phyloP scores from a whole-genome alignment of 331 rosid genomes.

The Quercus tomentella region DNA sequence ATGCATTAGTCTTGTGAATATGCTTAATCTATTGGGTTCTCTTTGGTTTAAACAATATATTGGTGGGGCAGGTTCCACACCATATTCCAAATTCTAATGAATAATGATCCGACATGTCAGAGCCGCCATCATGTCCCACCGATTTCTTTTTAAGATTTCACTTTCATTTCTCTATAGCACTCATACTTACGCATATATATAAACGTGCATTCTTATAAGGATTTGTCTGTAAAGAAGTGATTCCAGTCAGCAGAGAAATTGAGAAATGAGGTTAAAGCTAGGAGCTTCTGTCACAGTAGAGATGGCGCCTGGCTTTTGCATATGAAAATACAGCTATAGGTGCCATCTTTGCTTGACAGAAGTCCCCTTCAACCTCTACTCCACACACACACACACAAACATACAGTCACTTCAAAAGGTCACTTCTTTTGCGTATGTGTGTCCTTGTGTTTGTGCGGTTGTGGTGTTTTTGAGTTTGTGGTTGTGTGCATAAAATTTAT shows the following conservation, averaged over 20 bases:
- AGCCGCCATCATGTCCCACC: neutral
- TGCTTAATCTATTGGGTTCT: neutral
- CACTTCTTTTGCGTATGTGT: neutral
- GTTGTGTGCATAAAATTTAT: neutral
- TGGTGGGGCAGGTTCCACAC: neutral
- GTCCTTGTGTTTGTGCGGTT: neutral
- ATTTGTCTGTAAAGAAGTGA: neutral
- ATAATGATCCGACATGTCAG: neutral
- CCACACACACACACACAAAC: too few relatives aligned
- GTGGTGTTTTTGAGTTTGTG: neutral
- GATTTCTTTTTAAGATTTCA: neutral
- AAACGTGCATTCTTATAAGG: neutral
- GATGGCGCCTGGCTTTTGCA: neutral
- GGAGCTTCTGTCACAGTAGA: constrained; percentile 17
- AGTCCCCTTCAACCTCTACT: neutral
- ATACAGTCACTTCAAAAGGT: neutral
- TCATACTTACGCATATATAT: neutral
- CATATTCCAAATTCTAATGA: neutral
- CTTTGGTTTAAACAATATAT: neutral
- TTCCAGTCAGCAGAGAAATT: neutral
- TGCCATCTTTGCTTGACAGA: neutral
- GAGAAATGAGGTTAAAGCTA: neutral
- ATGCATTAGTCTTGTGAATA: neutral
- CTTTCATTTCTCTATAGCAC: neutral
- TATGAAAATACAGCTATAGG: neutral